Conservation (phyloP, 805 yeast species). For the Tetrapisispora namnaoensis region DNA sequence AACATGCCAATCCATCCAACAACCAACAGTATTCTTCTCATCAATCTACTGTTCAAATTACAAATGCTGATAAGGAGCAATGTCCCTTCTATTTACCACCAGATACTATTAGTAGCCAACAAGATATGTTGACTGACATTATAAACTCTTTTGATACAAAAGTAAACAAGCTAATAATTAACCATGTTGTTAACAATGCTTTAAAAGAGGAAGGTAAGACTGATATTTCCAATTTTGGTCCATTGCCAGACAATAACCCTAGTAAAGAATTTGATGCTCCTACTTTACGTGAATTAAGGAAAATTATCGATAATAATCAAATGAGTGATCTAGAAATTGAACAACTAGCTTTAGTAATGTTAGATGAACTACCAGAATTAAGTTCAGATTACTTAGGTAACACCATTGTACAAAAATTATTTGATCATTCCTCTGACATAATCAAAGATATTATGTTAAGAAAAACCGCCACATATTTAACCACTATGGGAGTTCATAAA, state of each 20-base stretch:
- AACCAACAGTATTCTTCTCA: neutral
- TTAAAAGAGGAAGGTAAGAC: slow-evolving; percentile 39
- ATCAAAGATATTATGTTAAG: slow-evolving; percentile 75
- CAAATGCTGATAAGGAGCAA: slow-evolving; percentile 22
- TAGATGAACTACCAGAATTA: slow-evolving; percentile 80
- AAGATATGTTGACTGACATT: slow-evolving; percentile 10
- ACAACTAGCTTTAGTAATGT: slow-evolving; percentile 71
- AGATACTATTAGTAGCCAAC: slow-evolving; percentile 15
- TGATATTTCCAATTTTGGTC: slow-evolving; percentile 46
- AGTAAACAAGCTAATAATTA: slow-evolving; percentile 24
- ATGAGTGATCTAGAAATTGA: slow-evolving; percentile 59
- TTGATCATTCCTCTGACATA: slow-evolving; percentile 60
- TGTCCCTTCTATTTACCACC: slow-evolving; percentile 31
- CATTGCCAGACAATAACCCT: slow-evolving; percentile 63
- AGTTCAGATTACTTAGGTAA: slow-evolving; percentile 92
- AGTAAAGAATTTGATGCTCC: slow-evolving; percentile 81
- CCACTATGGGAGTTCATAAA: slow-evolving; percentile 90
- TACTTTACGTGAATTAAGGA: slow-evolving; percentile 75
- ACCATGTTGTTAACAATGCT: slow-evolving; percentile 38
- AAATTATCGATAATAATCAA: slow-evolving; percentile 48
- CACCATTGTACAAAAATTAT: slow-evolving; percentile 87
- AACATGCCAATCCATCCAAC: neutral
- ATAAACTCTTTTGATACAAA: slow-evolving; percentile 19
- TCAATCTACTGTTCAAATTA: slow-evolving; percentile 2
- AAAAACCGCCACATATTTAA: slow-evolving; percentile 65